Base-by-base conservation (phyloP, 345 rosid species). In the Arabis alpina region DNA sequence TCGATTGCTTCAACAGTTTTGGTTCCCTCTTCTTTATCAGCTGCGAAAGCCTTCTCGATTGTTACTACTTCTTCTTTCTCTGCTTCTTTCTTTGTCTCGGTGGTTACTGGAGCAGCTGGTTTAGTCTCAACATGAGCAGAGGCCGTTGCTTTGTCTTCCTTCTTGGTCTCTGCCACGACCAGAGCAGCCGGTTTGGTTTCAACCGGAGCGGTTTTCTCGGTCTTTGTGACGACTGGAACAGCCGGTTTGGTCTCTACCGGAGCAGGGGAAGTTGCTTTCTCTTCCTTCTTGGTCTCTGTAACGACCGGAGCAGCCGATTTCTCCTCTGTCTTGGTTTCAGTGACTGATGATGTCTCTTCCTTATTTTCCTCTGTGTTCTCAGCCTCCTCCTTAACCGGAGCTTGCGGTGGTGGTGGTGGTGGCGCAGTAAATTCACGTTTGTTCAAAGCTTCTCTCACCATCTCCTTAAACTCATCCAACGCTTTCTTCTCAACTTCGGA, bases 401-500 rank as follows among this genome's bases (percentile, higher is more conserved):
- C 4, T 16, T 36, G 77, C 0, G 76, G 71, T 1, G 78, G 39
- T 34, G 37, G 74, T 0, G 80, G 30, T 0, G 83, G 69, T 1
- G 70, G 81, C 15, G 85, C 75, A 15, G 77, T 55, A 76, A 89
- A 85, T 64, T 82, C 81, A 39, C 72, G 82, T 57, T 75, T 81
- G 53, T 80, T 74, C 54, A 87, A 80, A 42, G 90, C 88, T 42
- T 86, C 85, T 28, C 79, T 85, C 32, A 89, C 82, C 8, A 87
- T 64, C 13, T 76, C 76, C 58, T 79, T 87, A 27, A 89, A 65
- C 59, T 87, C 92, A 0, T 74, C 87, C 16, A 85, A 80, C 2
- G 87, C 86, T 12, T 81, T 85, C 77, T 74, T 85, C 30, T 89
- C 79, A 7, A 81, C 15, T 32, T 84, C 83, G 1, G 86, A 70